Conservation (phyloP, 345 rosid species). For the Pugionium dolabratum region DNA sequence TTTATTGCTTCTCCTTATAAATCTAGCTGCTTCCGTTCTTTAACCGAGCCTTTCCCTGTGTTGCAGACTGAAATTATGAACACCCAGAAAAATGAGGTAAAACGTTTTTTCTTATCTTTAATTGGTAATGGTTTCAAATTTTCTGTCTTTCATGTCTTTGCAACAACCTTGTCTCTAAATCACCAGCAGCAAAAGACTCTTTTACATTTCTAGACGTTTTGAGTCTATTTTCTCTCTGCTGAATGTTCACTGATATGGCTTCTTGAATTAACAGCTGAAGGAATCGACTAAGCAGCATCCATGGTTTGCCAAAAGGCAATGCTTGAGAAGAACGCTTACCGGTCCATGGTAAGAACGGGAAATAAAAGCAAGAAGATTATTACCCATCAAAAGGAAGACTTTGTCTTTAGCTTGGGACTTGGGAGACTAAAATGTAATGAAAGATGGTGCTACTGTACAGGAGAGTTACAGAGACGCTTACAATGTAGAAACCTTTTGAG, state of each 20-base stretch:
- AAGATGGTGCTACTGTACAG: slow-evolving; percentile 35
- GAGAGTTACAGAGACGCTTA: slow-evolving; percentile 32
- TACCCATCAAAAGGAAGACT: slow-evolving; percentile 18
- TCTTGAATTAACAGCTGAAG: slow-evolving; percentile 38
- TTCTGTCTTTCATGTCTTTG: background rate
- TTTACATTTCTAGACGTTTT: background rate
- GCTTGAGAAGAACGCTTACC: slow-evolving; percentile 85
- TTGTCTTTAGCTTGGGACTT: slow-evolving; percentile 16
- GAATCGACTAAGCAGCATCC: slow-evolving; percentile 52
- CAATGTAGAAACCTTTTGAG: slow-evolving; percentile 34
- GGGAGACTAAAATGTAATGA: slow-evolving; percentile 30
- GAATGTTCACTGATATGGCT: slow-evolving; percentile 8
- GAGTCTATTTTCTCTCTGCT: slow-evolving; percentile 4
- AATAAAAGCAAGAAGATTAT: slow-evolving; percentile 20
- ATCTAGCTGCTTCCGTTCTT: slow-evolving; percentile 9
- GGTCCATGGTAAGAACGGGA: slow-evolving; percentile 72
- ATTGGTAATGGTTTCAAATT: background rate
- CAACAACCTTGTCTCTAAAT: slow-evolving; percentile 7
- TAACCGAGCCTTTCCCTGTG: slow-evolving; percentile 29
- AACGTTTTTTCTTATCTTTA: background rate
- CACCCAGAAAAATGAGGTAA: slow-evolving; percentile 61
- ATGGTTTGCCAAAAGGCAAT: slow-evolving; percentile 56
- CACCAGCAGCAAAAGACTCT: slow-evolving; percentile 2
- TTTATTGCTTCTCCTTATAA: background rate
- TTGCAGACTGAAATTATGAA: slow-evolving; percentile 58